A percentile compares a stretch with the other conserved stretches of the same genome.
phyloP scores from a whole-genome alignment of 208 protist species.

The Leishmania lainsoni region DNA sequence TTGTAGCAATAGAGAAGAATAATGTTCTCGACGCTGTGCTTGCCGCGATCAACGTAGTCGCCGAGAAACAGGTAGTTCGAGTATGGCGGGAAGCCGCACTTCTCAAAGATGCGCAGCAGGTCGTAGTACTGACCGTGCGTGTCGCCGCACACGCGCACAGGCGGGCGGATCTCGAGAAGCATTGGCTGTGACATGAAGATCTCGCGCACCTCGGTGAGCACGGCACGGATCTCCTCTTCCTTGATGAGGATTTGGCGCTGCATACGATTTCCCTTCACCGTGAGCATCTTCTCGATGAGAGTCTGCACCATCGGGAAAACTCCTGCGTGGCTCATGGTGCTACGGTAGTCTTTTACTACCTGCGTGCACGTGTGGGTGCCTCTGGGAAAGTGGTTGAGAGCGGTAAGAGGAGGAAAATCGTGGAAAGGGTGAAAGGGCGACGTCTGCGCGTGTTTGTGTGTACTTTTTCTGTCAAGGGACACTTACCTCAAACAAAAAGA shows the following conservation, averaged over 20 bases:
- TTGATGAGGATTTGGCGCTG: too few species aligned
- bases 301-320: conserved; percentile 16
- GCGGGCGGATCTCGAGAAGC: conserved; percentile 87
- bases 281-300: conserved; percentile 23
- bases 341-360: too few species aligned
- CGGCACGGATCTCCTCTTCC: conserved; percentile 85
- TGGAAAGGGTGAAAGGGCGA: too few species aligned
- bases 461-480: too few species aligned
- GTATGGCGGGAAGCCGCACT: conserved; percentile 98
- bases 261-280: conserved; percentile 10
- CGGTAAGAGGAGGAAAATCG: too few species aligned
- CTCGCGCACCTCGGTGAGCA: conserved; percentile 74
- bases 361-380: too few species aligned
- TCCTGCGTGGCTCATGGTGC: conserved; percentile 6
- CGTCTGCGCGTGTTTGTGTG: too few species aligned
- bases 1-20: conserved; percentile 95
- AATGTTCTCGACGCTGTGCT: conserved; percentile 95
- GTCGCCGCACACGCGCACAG: conserved; percentile 94
- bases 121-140: conserved; percentile 99
- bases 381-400: too few species aligned
- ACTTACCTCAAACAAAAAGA: too few species aligned
- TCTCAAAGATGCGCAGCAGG: conserved; percentile 98
- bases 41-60: conserved; percentile 99
- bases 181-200: conserved; percentile 92
- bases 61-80: conserved; percentile 99